Conservation (phyloP, 306 rosid species). For the Vigna mungo region DNA sequence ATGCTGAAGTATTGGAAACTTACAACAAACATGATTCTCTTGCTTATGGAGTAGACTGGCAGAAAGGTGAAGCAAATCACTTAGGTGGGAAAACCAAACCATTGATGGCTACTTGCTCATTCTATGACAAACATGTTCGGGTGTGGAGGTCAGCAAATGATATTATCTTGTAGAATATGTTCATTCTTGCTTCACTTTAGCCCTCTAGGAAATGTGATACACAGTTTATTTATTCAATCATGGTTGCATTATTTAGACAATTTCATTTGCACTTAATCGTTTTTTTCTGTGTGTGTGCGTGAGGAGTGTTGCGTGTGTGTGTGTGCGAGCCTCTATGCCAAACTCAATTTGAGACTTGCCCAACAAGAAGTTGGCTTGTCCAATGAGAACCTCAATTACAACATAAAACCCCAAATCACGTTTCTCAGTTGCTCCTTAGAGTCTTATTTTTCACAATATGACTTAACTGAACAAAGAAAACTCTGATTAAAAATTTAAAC, state of each 20-base stretch:
- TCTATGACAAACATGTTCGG: conserved; percentile 80
- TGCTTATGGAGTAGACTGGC: conserved; percentile 97
- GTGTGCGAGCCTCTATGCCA: too few relatives aligned
- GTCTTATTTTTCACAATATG: too few relatives aligned
- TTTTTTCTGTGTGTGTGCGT: too few relatives aligned
- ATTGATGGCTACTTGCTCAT: conserved; percentile 86
- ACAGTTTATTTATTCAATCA: neutral
- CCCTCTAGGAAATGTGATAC: neutral
- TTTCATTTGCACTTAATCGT: neutral
- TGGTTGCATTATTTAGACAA: neutral
- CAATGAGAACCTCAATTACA: too few relatives aligned
- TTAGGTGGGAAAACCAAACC: conserved; percentile 51
- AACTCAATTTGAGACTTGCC: too few relatives aligned
- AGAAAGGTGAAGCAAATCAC: conserved; percentile 53
- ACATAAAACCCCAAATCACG: too few relatives aligned
- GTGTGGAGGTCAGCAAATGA: conserved; percentile 71
- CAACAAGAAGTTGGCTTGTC: too few relatives aligned
- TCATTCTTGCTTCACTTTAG: neutral
- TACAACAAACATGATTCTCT: conserved; percentile 78
- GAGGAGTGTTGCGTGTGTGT: too few relatives aligned
- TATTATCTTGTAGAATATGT: conserved; percentile 25
- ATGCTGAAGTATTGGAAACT: conserved; percentile 70
- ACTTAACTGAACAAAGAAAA: too few relatives aligned
- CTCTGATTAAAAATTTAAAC: too few relatives aligned
- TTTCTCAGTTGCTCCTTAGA: too few relatives aligned